Base-by-base conservation (phyloP, 257 asterid species). In the Coffea eugenioides region DNA sequence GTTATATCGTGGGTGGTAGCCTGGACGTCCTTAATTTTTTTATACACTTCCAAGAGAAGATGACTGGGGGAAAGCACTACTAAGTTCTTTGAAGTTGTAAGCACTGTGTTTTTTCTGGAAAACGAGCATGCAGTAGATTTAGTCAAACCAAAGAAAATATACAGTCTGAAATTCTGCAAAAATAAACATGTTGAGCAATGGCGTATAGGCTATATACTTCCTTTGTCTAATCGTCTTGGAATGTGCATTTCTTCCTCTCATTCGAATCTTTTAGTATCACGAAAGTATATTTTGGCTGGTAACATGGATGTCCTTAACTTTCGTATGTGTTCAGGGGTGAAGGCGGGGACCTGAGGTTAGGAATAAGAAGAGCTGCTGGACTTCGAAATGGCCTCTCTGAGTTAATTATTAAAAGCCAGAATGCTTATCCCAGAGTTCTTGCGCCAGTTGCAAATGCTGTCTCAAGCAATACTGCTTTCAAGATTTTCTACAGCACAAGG, bases 331-430 rank as follows among this genome's bases (percentile, higher is more conserved):
- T 18, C 77, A 96, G 98, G 91, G 99, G 93, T 79, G 99, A 91
- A 82, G 90, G 77, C 69, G 98, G 97, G 73, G 97, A 92, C 52
- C 87, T 96, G 64, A 85, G 97, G 48, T 72, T 96, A 89, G 99
- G 99, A 64, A 89, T 96, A 77, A 90, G 98, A 87, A 86, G 97
- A 90, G 97, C 99, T 69, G 94, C 97, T 85, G 92, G 97, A 25
- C 95, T 96, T 62, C 89, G 96, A 88, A 90, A 90, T 77, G 95
- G 97, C 54, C 86, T 96, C 46, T 97, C 98, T 78, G 99, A 96
- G 80, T 92, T 94, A 3, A 69, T 96, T 69, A 89, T 94, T 41
- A 92, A 90, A 82, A 90, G 80, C 80, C 99, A 95, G 89, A 88
- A 70, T 82, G 87, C 95, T 80, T 90, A 87, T 84, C 88, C 93